phyloP scores from a whole-genome alignment of 495 filamentous ascomycete genomes.

The Hapsidospora chrysogenum region DNA sequence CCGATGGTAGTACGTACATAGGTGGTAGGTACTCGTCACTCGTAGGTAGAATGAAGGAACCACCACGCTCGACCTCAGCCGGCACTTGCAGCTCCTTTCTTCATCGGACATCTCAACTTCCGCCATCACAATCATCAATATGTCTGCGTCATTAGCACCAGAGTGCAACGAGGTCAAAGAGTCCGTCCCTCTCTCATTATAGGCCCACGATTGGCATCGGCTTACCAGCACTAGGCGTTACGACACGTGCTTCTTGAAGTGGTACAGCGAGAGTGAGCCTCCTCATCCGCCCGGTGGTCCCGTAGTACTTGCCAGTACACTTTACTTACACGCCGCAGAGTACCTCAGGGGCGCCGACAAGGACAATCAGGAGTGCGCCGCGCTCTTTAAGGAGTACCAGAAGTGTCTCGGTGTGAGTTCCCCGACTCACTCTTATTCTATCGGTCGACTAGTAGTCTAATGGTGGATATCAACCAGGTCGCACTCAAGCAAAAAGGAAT shows the following conservation, averaged over 20 bases:
- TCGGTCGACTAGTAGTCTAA: no score
- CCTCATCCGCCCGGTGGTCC: neutral
- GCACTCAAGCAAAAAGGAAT: conserved; percentile 73
- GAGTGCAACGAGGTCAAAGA: conserved; percentile 84
- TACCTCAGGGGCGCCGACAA: conserved; percentile 67
- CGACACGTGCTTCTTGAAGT: conserved; percentile 85
- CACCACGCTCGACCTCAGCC: no score
- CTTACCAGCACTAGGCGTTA: conserved; percentile 61
- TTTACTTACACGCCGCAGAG: conserved; percentile 34
- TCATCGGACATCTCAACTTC: neutral
- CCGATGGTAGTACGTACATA: no score
- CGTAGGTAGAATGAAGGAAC: no score
- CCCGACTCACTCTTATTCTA: no score
- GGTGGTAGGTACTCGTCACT: no score
- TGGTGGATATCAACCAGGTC: conserved; percentile 34
- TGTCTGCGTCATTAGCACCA: conserved; percentile 40
- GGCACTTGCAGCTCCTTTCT: no score
- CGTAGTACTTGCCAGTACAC: conserved; percentile 1
- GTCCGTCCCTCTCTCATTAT: conserved; percentile 25
- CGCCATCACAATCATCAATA: conserved; percentile 10
- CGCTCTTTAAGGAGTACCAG: conserved; percentile 74
- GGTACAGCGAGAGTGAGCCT: conserved; percentile 83
- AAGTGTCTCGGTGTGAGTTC: conserved; percentile 54
- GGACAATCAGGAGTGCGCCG: conserved; percentile 58
- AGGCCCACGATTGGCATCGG: no score